These are phyloP conservation scores for Colletotrichum zoysiae DNA, from an alignment of 2,329 filamentous ascomycete genomes.

Conservation along the genomic window DNA sequence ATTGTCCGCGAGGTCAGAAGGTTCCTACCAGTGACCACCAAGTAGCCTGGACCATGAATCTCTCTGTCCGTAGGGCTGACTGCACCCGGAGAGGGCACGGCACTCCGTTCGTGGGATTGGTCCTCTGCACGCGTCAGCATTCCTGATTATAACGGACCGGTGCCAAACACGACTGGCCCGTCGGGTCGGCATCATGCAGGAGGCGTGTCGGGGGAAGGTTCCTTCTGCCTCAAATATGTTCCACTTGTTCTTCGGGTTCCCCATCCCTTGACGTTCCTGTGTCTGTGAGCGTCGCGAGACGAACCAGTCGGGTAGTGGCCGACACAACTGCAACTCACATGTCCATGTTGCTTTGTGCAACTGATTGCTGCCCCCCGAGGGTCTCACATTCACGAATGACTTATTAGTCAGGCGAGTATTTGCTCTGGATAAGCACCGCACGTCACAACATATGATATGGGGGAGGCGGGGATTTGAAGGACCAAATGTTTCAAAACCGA, in stretches of 20 bases:
- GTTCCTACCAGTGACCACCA: neutral
- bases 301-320: neutral
- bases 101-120: conserved; percentile 24
- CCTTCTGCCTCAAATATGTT: conserved; percentile 32
- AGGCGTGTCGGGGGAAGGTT: conserved; percentile 20
- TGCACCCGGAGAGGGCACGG: conserved; percentile 26
- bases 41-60: neutral
- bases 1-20: neutral
- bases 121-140: conserved; percentile 25
- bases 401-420: neutral
- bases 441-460: no score
- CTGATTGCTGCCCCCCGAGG: neutral
- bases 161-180: conserved; percentile 10
- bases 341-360: neutral
- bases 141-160: conserved; percentile 3
- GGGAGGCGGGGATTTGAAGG: no score
- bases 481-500: neutral
- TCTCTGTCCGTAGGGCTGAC: conserved; percentile 36
- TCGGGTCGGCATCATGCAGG: conserved; percentile 28
- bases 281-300: neutral
- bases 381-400: neutral
- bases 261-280: neutral
- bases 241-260: conserved; percentile 25
- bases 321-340: neutral
- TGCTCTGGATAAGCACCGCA: neutral